Evolutionary conservation across 2,329 filamentous ascomycete genomes (phyloP), one percentile per base, ranked within the genome.

Genomic region (Epicoccum nigrum): DNA sequence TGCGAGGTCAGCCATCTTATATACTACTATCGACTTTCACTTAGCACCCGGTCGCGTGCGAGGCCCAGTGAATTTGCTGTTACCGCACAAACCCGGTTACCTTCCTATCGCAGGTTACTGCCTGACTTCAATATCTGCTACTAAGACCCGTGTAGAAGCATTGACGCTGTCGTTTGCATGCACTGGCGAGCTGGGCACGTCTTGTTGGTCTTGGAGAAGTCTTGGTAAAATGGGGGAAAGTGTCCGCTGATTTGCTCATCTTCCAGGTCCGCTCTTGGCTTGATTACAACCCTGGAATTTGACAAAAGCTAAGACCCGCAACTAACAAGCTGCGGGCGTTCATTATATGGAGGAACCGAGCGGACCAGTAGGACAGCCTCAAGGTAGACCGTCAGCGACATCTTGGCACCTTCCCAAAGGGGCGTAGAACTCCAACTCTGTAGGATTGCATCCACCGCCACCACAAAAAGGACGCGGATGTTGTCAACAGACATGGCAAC

Each of bases 61-160:
- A 48, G 48, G 45, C 54, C 54, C 57, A 49, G 55, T 54, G 42
- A 50, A 54, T 56, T 60, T 41, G 33, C 45, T 46, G 50, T 47
- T 45, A 34, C 43, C 27, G 16, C 43, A 32, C 23, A 41, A 46
- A 25, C 35, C 44, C 40, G 45, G n/a, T 61, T 62, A 67, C 67
- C 68, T 70, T 69, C 68, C 68, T 69, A 69, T 69, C 64, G 44
- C 40, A 69, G 68, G 33, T 58, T 56, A 51, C 49, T 39, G 53
- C 55, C 59, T 56, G 50, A 48, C 37, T 47, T 30, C 34, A 56
- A 76, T 76, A 45, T 74, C 76, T 41, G 12, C 33, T 41, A 45
- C 51, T 40, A 57, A 63, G 60, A 31, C 49, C 27, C 51, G 50
- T 60, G 53, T 56, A 35, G 53, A 64, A 59, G 61, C 46, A 59